Conservation (phyloP, 441 rosid genomes). For the Populus hybrid region DNA sequence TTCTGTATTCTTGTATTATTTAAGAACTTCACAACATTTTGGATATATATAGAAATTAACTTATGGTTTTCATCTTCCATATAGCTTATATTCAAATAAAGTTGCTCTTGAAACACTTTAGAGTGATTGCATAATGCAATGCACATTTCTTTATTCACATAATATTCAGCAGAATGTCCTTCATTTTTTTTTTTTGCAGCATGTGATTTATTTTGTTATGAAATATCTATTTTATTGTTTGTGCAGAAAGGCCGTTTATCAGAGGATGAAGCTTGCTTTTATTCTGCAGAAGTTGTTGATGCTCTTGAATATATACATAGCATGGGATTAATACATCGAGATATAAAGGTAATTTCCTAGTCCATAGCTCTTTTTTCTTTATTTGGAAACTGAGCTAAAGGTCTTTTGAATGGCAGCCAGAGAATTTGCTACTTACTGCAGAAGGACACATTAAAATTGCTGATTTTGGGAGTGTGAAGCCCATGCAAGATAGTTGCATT, state of each 20-base stretch:
- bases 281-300: conserved; percentile 91
- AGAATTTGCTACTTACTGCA: conserved; percentile 75
- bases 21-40: neutral
- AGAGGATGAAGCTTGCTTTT: conserved; percentile 93
- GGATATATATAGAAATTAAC: neutral
- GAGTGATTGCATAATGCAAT: neutral
- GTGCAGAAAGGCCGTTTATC: conserved; percentile 75
- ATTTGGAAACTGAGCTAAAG: conserved; percentile 26
- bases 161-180: neutral
- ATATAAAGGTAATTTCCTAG: conserved; percentile 65
- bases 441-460: conserved; percentile 98
- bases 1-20: neutral
- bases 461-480: conserved; percentile 99
- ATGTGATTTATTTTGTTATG: neutral
- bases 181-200: no score
- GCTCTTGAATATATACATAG: conserved; percentile 96
- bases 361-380: conserved; percentile 13
- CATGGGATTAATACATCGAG: conserved; percentile 95
- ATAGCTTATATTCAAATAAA: conserved; percentile 2
- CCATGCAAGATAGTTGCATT: conserved; percentile 90
- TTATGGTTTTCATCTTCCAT: neutral
- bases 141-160: neutral
- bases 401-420: conserved; percentile 64
- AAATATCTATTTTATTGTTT: conserved; percentile 19
- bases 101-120: neutral